Conservation (phyloP, 495 filamentous ascomycete species). For the Beverwykella pulmonaria region DNA sequence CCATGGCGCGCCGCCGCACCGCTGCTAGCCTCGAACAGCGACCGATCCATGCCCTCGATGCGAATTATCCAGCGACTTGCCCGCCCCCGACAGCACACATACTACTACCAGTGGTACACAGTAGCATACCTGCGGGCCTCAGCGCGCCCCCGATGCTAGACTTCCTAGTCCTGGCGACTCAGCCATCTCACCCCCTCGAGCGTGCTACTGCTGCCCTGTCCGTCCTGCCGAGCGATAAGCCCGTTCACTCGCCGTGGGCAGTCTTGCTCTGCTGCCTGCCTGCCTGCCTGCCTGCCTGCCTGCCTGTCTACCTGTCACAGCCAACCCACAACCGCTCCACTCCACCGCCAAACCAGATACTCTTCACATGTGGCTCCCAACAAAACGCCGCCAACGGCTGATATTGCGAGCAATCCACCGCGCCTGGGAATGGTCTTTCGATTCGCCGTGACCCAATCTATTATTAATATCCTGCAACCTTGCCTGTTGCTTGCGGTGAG, state of each 20-base stretch:
- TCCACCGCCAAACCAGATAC: not conserved
- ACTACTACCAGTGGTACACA: too few species aligned
- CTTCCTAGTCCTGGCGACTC: too few species aligned
- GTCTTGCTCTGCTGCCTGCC: not conserved
- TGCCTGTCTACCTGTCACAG: too few species aligned
- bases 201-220: too few species aligned
- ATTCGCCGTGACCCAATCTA: conserved; percentile 2
- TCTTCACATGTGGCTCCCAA: conserved; percentile 24
- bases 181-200: too few species aligned
- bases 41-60: not conserved
- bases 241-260: too few species aligned
- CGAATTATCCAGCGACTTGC: not conserved
- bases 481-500: not conserved
- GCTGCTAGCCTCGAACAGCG: not conserved
- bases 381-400: conserved; percentile 5
- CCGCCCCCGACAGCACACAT: too few species aligned
- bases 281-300: too few species aligned
- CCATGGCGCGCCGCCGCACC: conserved; percentile 2
- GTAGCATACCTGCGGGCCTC: too few species aligned
- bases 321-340: not conserved
- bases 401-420: not conserved
- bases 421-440: not conserved
- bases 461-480: conserved; percentile 6
- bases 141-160: too few species aligned
- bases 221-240: too few species aligned